Conservation (phyloP, 73 alveolate species). For the Paramecium tetraurelia region DNA sequence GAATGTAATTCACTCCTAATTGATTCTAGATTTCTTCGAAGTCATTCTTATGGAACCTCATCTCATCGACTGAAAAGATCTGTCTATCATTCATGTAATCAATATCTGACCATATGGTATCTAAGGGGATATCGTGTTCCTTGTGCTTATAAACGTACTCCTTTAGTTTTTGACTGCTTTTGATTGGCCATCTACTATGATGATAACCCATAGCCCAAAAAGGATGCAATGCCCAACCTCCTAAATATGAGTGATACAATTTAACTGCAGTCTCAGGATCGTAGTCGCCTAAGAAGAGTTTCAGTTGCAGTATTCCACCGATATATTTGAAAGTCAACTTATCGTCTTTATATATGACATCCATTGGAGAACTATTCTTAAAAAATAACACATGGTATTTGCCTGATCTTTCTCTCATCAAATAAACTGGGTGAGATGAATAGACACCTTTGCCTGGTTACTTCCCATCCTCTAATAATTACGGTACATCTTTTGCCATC, state of each 20-base stretch:
- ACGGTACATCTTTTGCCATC: slow-evolving; percentile 84
- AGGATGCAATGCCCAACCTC: slow-evolving; percentile 77
- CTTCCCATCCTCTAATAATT: slow-evolving; percentile 82
- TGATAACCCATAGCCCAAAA: slow-evolving; percentile 80
- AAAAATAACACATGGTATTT: slow-evolving; percentile 47
- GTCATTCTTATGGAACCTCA: slow-evolving; percentile 1
- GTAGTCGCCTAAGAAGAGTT: slow-evolving; percentile 51
- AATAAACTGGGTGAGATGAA: slow-evolving; percentile 93
- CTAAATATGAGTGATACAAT: slow-evolving; percentile 55
- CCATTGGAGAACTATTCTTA: slow-evolving; percentile 51
- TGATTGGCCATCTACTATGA: slow-evolving; percentile 75
- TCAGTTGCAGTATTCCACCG: slow-evolving; percentile 46
- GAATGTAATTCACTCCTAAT: slow-evolving; percentile 40
- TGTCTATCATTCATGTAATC: slow-evolving; percentile 72
- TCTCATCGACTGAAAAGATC: slow-evolving; percentile 57
- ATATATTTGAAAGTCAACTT: slow-evolving; percentile 45
- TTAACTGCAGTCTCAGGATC: slow-evolving; percentile 62
- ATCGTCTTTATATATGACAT: background rate
- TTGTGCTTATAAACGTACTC: slow-evolving; percentile 47
- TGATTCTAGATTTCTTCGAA: slow-evolving; percentile 39
- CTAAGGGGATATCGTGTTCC: slow-evolving; percentile 69
- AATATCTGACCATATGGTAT: slow-evolving; percentile 79
- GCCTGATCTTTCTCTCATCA: slow-evolving; percentile 65
- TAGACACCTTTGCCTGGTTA: slow-evolving; percentile 91
- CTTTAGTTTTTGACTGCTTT: slow-evolving; percentile 41